A percentile compares a stretch with the other conserved stretches of the same genome.
phyloP scores from a whole-genome alignment of 805 yeast species.

The Saturnispora dispora region DNA sequence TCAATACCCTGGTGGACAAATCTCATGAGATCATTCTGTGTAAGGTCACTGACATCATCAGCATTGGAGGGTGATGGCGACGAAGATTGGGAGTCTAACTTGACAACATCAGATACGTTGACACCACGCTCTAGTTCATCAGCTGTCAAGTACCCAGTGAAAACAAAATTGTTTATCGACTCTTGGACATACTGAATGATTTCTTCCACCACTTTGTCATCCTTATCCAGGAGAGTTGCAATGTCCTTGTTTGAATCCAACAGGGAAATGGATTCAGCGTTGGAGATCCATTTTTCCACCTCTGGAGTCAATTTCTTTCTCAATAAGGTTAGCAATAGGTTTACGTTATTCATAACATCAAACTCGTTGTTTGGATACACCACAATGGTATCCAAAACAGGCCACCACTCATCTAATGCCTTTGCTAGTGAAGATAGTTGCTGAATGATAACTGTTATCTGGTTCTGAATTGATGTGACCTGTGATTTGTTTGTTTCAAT shows the following conservation, averaged over 20 bases:
- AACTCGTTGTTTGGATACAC: constrained; percentile 79
- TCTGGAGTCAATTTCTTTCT: constrained; percentile 88
- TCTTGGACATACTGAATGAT: constrained; percentile 48
- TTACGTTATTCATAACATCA: constrained; percentile 79
- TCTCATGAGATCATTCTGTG: constrained; percentile 32
- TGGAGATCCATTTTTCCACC: constrained; percentile 74
- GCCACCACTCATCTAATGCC: constrained; percentile 54
- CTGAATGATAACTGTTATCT: constrained; percentile 72
- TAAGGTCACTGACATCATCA: constrained; percentile 16
- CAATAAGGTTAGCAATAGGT: constrained; percentile 70
- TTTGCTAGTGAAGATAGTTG: constrained; percentile 73
- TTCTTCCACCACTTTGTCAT: constrained; percentile 64
- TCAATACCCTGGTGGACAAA: constrained; percentile 39
- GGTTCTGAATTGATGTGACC: constrained; percentile 68
- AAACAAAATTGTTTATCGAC: constrained; percentile 44
- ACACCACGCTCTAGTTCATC: constrained; percentile 34
- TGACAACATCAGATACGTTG: constrained; percentile 14
- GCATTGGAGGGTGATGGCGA: background rate
- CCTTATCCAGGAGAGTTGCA: constrained; percentile 19
- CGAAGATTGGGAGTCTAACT: background rate
- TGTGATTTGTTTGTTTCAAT: constrained; percentile 26
- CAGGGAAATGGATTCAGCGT: constrained; percentile 21
- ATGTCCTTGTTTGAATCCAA: background rate
- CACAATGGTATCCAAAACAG: constrained; percentile 53
- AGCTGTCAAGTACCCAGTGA: constrained; percentile 51